phyloP scores from a whole-genome alignment of 164 flowering plant species.

The Platanus orientalis region DNA sequence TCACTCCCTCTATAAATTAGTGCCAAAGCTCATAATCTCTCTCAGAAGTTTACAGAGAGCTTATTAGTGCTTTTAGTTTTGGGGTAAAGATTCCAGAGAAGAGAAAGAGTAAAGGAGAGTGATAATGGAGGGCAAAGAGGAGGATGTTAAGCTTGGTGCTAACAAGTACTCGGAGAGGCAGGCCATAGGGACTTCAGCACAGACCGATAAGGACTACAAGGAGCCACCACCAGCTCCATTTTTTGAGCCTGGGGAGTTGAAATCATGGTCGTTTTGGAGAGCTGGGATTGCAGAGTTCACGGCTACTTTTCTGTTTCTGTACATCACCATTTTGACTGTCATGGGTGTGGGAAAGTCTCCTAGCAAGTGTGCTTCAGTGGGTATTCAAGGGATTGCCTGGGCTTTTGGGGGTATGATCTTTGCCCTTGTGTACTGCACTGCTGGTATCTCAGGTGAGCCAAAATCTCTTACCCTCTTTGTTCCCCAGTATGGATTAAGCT shows the following conservation, averaged over 20 bases:
- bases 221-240: slow-evolving; percentile 59
- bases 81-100: background rate
- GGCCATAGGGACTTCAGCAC: slow-evolving; percentile 55
- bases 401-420: slow-evolving; percentile 72
- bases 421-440: slow-evolving; percentile 66
- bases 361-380: slow-evolving; percentile 49
- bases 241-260: slow-evolving; percentile 50
- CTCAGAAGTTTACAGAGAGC: background rate
- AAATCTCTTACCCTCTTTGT: too few relatives aligned
- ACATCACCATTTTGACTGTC: slow-evolving; percentile 54
- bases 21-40: background rate
- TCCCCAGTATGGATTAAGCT: too few relatives aligned
- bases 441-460: slow-evolving; percentile 58
- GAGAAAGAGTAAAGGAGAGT: slow-evolving; percentile 2
- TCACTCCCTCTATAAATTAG: background rate
- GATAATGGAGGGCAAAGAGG: slow-evolving; percentile 50
- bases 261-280: slow-evolving; percentile 59
- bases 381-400: slow-evolving; percentile 67
- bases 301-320: slow-evolving; percentile 58
- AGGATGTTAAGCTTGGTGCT: slow-evolving; percentile 58
- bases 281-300: slow-evolving; percentile 63
- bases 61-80: background rate
- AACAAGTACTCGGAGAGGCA: slow-evolving; percentile 62
- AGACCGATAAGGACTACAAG: slow-evolving; percentile 57
- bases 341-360: slow-evolving; percentile 42